Conservation (phyloP, 2,329 filamentous ascomycete species). For the Ophiostoma sp. region DNA sequence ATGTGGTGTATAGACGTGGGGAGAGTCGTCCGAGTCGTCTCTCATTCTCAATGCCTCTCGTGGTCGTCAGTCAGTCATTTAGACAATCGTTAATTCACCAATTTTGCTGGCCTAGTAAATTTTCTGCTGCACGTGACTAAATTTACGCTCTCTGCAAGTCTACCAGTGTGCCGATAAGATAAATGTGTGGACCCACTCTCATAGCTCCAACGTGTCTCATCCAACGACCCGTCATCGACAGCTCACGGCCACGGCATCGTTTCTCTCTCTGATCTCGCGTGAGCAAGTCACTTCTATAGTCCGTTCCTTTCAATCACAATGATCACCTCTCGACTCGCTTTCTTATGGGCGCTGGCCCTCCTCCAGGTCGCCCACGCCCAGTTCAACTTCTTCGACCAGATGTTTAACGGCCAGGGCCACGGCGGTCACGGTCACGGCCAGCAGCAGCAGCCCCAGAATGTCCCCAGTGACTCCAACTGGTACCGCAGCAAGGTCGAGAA, state of each 20-base stretch:
- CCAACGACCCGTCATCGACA: conserved; percentile 1
- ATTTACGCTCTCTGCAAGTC: not conserved
- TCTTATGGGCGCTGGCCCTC: conserved; percentile 52
- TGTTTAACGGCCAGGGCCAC: conserved; percentile 65
- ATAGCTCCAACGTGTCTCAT: conserved; percentile 13
- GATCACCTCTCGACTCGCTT: conserved; percentile 27
- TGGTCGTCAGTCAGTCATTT: not conserved
- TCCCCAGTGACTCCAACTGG: conserved; percentile 73
- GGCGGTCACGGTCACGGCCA: conserved; percentile 43
- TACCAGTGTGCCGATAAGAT: not conserved
- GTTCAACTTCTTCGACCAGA: conserved; percentile 97
- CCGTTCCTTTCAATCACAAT: not conserved
- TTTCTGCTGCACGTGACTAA: conserved; percentile 16
- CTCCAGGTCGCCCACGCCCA: conserved; percentile 63
- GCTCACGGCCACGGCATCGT: not conserved
- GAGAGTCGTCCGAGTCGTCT: not conserved
- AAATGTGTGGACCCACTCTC: not conserved
- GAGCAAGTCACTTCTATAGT: not conserved
- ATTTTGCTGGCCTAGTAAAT: conserved; percentile 12
- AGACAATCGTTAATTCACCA: not conserved
- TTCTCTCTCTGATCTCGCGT: not conserved
- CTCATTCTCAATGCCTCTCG: not conserved
- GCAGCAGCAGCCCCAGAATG: conserved; percentile 67
- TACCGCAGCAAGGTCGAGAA: conserved; percentile 48
- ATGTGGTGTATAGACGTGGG: not conserved